Evolutionary conservation across 169 alveolate species (phyloP).

Genomic region (Eimeria maxima): DNA sequence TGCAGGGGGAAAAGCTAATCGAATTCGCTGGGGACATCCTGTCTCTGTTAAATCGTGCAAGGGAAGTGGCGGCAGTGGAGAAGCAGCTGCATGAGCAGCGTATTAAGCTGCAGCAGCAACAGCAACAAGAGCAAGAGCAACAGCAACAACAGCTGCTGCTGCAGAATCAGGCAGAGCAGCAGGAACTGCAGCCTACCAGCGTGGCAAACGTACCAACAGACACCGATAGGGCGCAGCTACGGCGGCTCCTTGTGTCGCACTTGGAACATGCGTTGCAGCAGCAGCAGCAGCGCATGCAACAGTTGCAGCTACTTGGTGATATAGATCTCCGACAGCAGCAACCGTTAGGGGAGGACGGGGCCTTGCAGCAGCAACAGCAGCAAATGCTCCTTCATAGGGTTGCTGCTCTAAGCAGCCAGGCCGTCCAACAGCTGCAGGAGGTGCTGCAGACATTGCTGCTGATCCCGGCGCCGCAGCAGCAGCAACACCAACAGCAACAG

Average conservation of each 20-base stretch:
- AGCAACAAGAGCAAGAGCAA: slow-evolving; percentile 24
- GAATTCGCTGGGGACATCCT: slow-evolving; percentile 46
- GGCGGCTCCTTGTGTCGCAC: slow-evolving; percentile 35
- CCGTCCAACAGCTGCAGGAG: slow-evolving; percentile 57
- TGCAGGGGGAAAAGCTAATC: slow-evolving; percentile 20
- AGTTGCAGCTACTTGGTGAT: slow-evolving; percentile 59
- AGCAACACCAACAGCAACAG: background rate
- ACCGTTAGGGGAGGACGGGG: background rate
- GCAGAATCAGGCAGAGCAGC: background rate
- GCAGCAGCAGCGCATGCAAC: slow-evolving; percentile 77
- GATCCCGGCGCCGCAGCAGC: slow-evolving; percentile 32
- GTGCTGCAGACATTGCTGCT: slow-evolving; percentile 64
- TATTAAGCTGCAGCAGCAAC: slow-evolving; percentile 52
- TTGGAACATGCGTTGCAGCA: slow-evolving; percentile 63
- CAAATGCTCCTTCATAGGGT: slow-evolving; percentile 45
- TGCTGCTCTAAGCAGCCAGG: slow-evolving; percentile 65
- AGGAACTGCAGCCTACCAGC: background rate
- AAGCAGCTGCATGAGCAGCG: slow-evolving; percentile 70
- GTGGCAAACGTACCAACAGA: background rate
- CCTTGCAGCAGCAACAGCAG: slow-evolving; percentile 46
- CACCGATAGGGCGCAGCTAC: slow-evolving; percentile 17
- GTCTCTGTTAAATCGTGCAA: slow-evolving; percentile 5
- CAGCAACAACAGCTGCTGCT: background rate
- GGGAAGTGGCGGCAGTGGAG: slow-evolving; percentile 57
- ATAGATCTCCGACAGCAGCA: background rate